Conservation (phyloP, 2,329 filamentous ascomycete genomes). For the Penicillium sp. region DNA sequence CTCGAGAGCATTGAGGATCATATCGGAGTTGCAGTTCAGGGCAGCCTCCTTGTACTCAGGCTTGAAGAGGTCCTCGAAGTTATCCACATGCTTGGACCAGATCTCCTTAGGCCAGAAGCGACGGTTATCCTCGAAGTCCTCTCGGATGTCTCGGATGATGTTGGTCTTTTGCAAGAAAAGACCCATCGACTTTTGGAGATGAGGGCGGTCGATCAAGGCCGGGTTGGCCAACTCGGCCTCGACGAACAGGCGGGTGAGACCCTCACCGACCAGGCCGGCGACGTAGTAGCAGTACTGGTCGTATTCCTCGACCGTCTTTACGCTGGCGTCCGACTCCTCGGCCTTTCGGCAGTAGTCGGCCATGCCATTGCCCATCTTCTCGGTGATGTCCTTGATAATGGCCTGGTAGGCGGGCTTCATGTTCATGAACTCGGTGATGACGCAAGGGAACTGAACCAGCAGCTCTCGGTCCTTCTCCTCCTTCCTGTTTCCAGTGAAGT, state of each 20-base stretch:
- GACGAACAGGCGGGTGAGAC: slow-evolving; percentile 87
- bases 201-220: slow-evolving; percentile 74
- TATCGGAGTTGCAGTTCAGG: slow-evolving; percentile 84
- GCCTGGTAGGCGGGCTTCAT: slow-evolving; percentile 81
- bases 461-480: slow-evolving; percentile 94
- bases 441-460: slow-evolving; percentile 86
- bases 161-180: slow-evolving; percentile 98
- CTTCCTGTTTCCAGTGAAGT: slow-evolving; percentile 79
- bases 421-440: slow-evolving; percentile 84
- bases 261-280: slow-evolving; percentile 96
- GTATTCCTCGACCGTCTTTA: slow-evolving; percentile 85
- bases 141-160: slow-evolving; percentile 93
- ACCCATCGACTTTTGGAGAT: slow-evolving; percentile 93
- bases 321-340: slow-evolving; percentile 77
- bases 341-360: slow-evolving; percentile 89
- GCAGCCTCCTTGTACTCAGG: slow-evolving; percentile 77
- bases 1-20: slow-evolving; percentile 87
- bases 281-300: slow-evolving; percentile 98
- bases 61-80: slow-evolving; percentile 88
- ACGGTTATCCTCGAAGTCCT: slow-evolving; percentile 85
- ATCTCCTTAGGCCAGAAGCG: slow-evolving; percentile 96
- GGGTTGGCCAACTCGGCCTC: slow-evolving; percentile 85
- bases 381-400: slow-evolving; percentile 90
- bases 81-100: slow-evolving; percentile 92
- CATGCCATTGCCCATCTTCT: slow-evolving; percentile 98